Conservation (phyloP, 768 basidiomycete species). For the Boletus tylopilopsis region DNA sequence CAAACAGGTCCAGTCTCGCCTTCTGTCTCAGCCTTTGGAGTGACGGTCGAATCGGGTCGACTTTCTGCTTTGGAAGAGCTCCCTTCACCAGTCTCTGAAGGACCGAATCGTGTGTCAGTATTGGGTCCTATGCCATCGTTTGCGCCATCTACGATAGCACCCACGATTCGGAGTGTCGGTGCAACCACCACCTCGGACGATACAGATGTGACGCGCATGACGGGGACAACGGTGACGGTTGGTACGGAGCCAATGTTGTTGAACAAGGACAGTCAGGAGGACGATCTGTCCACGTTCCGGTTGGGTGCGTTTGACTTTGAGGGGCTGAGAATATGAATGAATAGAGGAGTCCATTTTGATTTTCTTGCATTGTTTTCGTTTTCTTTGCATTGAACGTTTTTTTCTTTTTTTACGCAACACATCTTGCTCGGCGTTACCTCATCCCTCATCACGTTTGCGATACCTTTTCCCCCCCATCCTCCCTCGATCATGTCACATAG, state of each 20-base stretch:
- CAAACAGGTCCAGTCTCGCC: constrained; percentile 40
- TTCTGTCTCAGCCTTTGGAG: constrained; percentile 49
- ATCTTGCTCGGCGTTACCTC: constrained; percentile 12
- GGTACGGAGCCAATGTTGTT: constrained; percentile 10
- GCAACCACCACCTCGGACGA: constrained; percentile 30
- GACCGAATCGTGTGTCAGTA: constrained; percentile 23
- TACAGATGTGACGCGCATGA: constrained; percentile 26
- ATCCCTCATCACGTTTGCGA: constrained; percentile 7
- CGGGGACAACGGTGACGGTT: constrained; percentile 16
- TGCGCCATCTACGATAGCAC: constrained; percentile 22
- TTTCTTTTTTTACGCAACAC: no score
- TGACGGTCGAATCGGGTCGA: constrained; percentile 14
- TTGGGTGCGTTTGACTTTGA: constrained; percentile 24
- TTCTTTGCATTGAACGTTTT: constrained; percentile 2
- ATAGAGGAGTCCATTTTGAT: neutral
- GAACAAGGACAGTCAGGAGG: constrained; percentile 11
- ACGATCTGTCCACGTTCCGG: constrained; percentile 8
- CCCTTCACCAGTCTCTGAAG: constrained; percentile 9
- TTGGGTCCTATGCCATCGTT: constrained; percentile 35
- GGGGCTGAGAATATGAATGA: constrained; percentile 9
- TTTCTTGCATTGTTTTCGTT: neutral
- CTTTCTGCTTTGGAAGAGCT: constrained; percentile 25
- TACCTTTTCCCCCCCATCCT: neutral
- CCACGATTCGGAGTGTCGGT: constrained; percentile 31
- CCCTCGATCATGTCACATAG: neutral